Percentiles rank a stretch among this genome's conserved stretches.
Evolutionary conservation across 2,329 filamentous ascomycete species (phyloP).

Genomic region (Apiospora sp.): DNA sequence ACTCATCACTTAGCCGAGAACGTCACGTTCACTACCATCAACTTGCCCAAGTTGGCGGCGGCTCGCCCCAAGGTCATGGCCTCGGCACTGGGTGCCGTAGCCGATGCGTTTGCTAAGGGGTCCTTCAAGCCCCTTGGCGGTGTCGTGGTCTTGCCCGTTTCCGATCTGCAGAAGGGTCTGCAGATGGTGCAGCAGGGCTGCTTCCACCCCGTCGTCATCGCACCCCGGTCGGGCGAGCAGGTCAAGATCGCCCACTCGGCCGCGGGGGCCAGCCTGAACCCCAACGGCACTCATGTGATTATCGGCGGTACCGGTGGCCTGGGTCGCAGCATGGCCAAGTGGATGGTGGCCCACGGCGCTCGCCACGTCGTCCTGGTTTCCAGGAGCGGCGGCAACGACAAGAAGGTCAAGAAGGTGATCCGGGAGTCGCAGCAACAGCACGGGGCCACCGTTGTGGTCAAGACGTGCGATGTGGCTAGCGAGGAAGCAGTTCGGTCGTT

Average conservation of each 20-base stretch:
- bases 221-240: conserved; percentile 10
- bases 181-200: conserved; percentile 51
- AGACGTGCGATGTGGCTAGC: conserved; percentile 40
- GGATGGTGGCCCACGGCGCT: conserved; percentile 58
- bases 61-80: conserved; percentile 38
- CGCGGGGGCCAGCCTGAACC: conserved; percentile 34
- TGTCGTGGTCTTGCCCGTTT: conserved; percentile 43
- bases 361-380: conserved; percentile 57
- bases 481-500: conserved; percentile 36
- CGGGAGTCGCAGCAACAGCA: conserved; percentile 30
- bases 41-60: conserved; percentile 51
- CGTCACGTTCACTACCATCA: conserved; percentile 54
- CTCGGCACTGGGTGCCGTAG: conserved; percentile 35
- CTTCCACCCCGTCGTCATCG: conserved; percentile 35
- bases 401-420: conserved; percentile 11
- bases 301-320: conserved; percentile 61
- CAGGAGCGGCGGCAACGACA: conserved; percentile 33
- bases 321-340: conserved; percentile 55
- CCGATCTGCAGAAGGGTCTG: conserved; percentile 49
- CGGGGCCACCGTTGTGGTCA: conserved; percentile 36
- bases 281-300: conserved; percentile 58
- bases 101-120: conserved; percentile 36
- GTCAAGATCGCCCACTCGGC: conserved; percentile 44
- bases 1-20: conserved; percentile 57
- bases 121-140: conserved; percentile 43